Conservation (phyloP, 2,329 filamentous ascomycete genomes). For the Penicillium nordicum region DNA sequence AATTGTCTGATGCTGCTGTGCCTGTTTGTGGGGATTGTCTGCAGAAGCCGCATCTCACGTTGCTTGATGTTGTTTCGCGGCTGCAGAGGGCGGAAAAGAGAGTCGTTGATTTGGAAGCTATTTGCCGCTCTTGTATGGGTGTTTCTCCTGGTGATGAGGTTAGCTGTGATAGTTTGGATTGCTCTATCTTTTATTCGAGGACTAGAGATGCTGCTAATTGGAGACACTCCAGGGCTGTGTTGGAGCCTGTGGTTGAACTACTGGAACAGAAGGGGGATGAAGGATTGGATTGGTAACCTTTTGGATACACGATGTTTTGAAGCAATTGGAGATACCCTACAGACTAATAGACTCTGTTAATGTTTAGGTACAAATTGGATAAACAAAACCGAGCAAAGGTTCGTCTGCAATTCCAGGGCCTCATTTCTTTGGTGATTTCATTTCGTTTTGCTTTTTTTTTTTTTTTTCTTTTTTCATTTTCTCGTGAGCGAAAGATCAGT, state of each 20-base stretch:
- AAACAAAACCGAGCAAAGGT: not conserved
- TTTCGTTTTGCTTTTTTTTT: not conserved
- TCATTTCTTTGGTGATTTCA: not conserved
- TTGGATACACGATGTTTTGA: not conserved
- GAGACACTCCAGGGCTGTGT: conserved; percentile 34
- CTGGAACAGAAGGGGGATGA: conserved; percentile 35
- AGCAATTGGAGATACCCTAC: conserved; percentile 5
- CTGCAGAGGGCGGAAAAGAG: conserved; percentile 63
- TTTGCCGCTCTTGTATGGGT: conserved; percentile 79
- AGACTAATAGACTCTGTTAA: not conserved
- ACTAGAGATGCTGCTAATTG: conserved; percentile 38
- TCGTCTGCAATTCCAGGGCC: not conserved
- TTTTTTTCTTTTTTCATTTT: not conserved
- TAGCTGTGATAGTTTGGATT: conserved; percentile 86
- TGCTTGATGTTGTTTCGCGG: conserved; percentile 62
- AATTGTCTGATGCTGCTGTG: conserved; percentile 48
- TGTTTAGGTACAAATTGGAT: not conserved
- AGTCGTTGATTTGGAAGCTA: conserved; percentile 59
- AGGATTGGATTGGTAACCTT: conserved; percentile 37
- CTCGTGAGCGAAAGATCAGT: not conserved
- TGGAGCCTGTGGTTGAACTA: conserved; percentile 37
- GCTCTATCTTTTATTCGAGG: conserved; percentile 76
- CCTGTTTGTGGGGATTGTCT: conserved; percentile 42
- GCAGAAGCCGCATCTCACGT: conserved; percentile 50
- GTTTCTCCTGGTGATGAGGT: conserved; percentile 71